A percentile compares a stretch with the other conserved stretches of the same genome.
Conservation (phyloP, 441 rosid genomes). For the Cnidoscolus chayamansa region DNA sequence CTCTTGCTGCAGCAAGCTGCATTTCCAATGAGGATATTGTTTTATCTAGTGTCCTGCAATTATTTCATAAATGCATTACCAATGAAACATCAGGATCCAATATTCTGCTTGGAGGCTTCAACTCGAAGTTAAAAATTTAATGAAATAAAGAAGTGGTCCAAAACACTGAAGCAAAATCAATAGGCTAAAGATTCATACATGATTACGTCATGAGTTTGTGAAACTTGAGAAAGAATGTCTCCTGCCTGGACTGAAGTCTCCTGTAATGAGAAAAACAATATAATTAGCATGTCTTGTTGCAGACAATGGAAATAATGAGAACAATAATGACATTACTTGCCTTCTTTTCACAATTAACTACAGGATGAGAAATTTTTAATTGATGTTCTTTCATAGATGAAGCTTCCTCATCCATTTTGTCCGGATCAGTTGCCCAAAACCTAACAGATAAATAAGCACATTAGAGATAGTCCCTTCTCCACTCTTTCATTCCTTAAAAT, state of each 20-base stretch:
- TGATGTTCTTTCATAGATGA: conserved; percentile 34
- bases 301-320: conserved; percentile 1
- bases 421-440: conserved; percentile 53
- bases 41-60: conserved; percentile 74
- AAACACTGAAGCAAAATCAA: conserved; percentile 16
- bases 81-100: conserved; percentile 5
- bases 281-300: conserved; percentile 13
- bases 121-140: neutral
- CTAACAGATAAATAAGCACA: conserved; percentile 33
- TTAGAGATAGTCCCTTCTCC: conserved; percentile 10
- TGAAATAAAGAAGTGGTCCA: neutral
- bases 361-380: conserved; percentile 41
- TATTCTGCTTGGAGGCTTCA: neutral
- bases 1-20: conserved; percentile 85
- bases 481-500: neutral
- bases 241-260: conserved; percentile 46
- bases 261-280: conserved; percentile 29
- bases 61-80: conserved; percentile 15
- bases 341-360: conserved; percentile 61
- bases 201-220: conserved; percentile 81
- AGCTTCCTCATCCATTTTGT: conserved; percentile 33
- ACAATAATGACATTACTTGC: conserved; percentile 36
- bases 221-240: conserved; percentile 77
- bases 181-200: conserved; percentile 43
- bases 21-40: conserved; percentile 80